These are phyloP conservation scores for Aureoboletus auriporus DNA, from an alignment of 768 basidiomycete genomes.

Conservation along the genomic window DNA sequence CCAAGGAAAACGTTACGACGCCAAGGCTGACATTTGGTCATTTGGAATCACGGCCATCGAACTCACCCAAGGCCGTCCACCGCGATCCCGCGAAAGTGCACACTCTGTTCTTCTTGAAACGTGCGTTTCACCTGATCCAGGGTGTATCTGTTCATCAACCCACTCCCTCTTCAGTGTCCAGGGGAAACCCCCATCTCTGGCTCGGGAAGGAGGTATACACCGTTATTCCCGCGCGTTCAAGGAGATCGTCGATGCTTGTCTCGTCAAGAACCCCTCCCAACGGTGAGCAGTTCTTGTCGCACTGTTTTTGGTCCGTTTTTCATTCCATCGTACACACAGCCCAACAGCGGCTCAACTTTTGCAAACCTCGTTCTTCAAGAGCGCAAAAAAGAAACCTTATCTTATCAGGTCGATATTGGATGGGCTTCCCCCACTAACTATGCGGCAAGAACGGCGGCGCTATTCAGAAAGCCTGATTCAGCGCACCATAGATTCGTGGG, in stretches of 20 bases:
- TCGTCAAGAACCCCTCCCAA: conserved; percentile 78
- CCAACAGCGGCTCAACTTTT: conserved; percentile 79
- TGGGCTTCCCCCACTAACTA: conserved; percentile 67
- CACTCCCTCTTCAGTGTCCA: conserved; percentile 48
- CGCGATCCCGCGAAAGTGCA: conserved; percentile 73
- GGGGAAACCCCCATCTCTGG: conserved; percentile 73
- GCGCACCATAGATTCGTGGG: conserved; percentile 75
- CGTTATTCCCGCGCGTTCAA: conserved; percentile 81
- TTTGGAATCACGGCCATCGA: conserved; percentile 95
- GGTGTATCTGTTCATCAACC: not conserved
- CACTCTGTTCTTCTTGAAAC: conserved; percentile 73
- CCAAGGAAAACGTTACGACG: conserved; percentile 77
- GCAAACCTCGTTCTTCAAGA: conserved; percentile 73
- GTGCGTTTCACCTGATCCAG: conserved; percentile 32
- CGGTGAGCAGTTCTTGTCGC: conserved; percentile 41
- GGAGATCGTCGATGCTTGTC: conserved; percentile 78
- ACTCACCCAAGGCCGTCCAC: conserved; percentile 81
- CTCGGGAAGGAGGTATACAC: conserved; percentile 64
- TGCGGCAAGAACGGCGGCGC: conserved; percentile 66
- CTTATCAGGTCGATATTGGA: conserved; percentile 74
- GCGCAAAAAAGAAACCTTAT: conserved; percentile 73
- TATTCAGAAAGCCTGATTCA: conserved; percentile 35
- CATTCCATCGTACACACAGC: conserved; percentile 33
- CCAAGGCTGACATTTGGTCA: conserved; percentile 92
- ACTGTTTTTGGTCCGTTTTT: not conserved